Conservation (phyloP, 1,284 basidiomycete genomes). For the Macrocystidia cucumis region DNA sequence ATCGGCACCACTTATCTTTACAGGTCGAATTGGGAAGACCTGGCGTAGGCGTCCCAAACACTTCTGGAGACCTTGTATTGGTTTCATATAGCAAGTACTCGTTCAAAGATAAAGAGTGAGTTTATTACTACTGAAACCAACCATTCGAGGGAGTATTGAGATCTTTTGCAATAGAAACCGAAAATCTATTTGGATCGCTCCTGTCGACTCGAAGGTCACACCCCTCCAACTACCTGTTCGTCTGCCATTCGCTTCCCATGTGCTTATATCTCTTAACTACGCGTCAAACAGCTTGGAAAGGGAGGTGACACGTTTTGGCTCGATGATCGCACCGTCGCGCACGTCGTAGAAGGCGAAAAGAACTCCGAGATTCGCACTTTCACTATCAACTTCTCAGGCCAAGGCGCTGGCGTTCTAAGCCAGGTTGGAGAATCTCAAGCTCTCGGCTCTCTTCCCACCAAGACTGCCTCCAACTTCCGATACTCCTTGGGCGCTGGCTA, state of each 20-base stretch:
- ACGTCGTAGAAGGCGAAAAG: conserved; percentile 49
- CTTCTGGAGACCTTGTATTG: conserved; percentile 57
- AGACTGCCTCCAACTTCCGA: conserved; percentile 60
- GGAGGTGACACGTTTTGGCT: conserved; percentile 77
- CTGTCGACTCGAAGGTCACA: conserved; percentile 40
- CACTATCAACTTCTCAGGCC: conserved; percentile 34
- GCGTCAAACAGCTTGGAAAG: conserved; percentile 44
- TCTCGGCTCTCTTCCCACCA: conserved; percentile 60
- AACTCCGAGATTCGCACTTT: conserved; percentile 52
- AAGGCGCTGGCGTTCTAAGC: conserved; percentile 17
- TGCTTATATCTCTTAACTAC: conserved; percentile 4
- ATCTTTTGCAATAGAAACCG: conserved; percentile 59
- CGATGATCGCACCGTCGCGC: conserved; percentile 56
- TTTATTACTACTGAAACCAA: conserved; percentile 9
- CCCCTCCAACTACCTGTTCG: conserved; percentile 42
- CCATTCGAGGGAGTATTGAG: neutral
- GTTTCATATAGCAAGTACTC: conserved; percentile 65
- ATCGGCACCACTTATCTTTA: neutral
- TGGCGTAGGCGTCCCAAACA: conserved; percentile 55
- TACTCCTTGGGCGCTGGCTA: conserved; percentile 43
- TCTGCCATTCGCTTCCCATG: neutral
- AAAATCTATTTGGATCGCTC: conserved; percentile 57
- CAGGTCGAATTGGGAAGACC: conserved; percentile 59
- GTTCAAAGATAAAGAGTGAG: conserved; percentile 65
- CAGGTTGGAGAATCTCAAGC: conserved; percentile 28